These are phyloP conservation scores for Penicillium psychrofluorescens DNA, from an alignment of 495 filamentous ascomycete genomes.

Conservation along the genomic window DNA sequence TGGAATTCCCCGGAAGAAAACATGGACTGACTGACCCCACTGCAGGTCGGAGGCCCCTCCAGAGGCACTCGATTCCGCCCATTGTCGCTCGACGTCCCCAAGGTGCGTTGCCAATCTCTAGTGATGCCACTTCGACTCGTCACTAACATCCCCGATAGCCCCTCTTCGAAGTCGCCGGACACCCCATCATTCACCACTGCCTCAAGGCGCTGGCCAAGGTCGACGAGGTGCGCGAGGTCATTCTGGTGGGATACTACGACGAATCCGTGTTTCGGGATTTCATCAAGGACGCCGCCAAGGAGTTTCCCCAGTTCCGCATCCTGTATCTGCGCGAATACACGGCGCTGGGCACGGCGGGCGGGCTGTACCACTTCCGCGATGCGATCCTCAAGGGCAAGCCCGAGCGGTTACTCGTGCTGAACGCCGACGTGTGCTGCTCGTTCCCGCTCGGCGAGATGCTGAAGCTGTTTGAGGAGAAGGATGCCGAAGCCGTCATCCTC, in stretches of 20 bases:
- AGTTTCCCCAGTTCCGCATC: conserved; percentile 85
- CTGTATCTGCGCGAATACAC: conserved; percentile 98
- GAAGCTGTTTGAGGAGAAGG: conserved; percentile 84
- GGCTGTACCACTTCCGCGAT: conserved; percentile 99
- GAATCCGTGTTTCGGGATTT: conserved; percentile 95
- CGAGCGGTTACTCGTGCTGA: conserved; percentile 93
- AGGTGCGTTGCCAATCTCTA: conserved; percentile 49
- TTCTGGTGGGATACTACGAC: conserved; percentile 98
- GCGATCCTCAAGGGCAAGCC: conserved; percentile 94
- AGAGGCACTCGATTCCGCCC: conserved; percentile 95
- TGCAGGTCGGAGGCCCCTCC: conserved; percentile 84
- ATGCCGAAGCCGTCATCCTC: conserved; percentile 95
- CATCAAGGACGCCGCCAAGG: conserved; percentile 79
- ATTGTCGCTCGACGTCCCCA: conserved; percentile 92
- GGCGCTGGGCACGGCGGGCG: conserved; percentile 90
- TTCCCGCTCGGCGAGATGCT: conserved; percentile 97
- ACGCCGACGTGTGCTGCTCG: conserved; percentile 98
- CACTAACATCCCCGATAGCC: conserved; percentile 49
- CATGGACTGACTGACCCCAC: conserved; percentile 9
- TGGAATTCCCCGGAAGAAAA: conserved; percentile 4
- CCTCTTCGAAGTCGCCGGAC: conserved; percentile 96
- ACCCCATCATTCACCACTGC: conserved; percentile 97
- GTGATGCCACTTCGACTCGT: too few species aligned
- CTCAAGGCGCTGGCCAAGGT: conserved; percentile 88
- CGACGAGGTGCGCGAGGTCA: conserved; percentile 87